These are phyloP conservation scores for Fagopyrum esculentum DNA, from an alignment of 148 eudicot genomes.

Conservation along the genomic window DNA sequence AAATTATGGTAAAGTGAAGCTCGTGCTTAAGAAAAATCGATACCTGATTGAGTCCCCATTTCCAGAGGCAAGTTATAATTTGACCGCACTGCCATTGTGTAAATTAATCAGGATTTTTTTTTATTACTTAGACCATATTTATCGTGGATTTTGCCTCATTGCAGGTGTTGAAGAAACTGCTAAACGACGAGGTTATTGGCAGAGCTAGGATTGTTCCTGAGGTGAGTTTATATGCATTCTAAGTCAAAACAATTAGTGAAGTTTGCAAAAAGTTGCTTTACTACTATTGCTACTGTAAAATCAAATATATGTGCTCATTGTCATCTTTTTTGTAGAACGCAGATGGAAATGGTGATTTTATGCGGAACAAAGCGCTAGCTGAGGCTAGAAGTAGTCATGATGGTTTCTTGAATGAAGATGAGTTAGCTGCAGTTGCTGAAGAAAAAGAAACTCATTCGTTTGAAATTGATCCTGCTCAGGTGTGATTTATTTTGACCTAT, in stretches of 20 bases:
- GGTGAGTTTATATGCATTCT: slow-evolving; percentile 29
- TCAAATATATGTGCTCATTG: neutral
- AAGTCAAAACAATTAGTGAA: neutral
- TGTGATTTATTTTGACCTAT: slow-evolving; percentile 10
- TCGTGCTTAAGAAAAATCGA: slow-evolving; percentile 91
- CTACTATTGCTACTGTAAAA: neutral
- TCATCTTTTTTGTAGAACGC: slow-evolving; percentile 25
- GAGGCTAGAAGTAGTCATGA: slow-evolving; percentile 62
- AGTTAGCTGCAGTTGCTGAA: slow-evolving; percentile 94
- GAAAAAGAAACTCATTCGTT: slow-evolving; percentile 94
- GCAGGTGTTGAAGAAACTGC: slow-evolving; percentile 75
- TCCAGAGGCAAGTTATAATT: slow-evolving; percentile 56
- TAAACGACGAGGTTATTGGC: slow-evolving; percentile 66
- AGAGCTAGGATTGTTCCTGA: slow-evolving; percentile 63
- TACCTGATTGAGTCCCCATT: slow-evolving; percentile 91
- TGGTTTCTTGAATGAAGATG: slow-evolving; percentile 80
- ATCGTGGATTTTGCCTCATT: neutral
- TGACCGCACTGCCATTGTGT: neutral
- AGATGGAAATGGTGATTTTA: slow-evolving; percentile 70
- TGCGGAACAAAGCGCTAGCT: slow-evolving; percentile 57
- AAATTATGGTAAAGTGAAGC: slow-evolving; percentile 97
- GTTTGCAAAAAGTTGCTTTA: neutral
- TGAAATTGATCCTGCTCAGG: slow-evolving; percentile 90
- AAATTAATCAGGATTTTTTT: neutral
- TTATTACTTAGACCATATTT: neutral